phyloP scores from a whole-genome alignment of 345 rosid species.

The Salix caprea region DNA sequence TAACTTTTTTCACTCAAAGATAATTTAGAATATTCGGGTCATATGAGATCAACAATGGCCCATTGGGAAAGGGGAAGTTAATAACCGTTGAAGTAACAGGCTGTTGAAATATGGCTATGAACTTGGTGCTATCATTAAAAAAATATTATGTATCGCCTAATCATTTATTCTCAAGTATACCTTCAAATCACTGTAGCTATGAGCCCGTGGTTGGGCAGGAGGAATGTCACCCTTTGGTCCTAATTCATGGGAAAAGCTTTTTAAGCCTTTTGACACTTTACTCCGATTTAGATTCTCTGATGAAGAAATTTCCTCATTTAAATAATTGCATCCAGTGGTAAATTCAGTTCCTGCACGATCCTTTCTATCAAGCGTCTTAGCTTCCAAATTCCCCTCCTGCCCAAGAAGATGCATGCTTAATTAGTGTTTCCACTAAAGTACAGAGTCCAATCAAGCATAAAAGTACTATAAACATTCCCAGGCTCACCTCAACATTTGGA shows the following conservation, averaged over 20 bases:
- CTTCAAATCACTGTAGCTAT: slow-evolving; percentile 67
- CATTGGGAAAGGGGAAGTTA: neutral
- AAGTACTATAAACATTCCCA: neutral
- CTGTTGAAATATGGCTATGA: neutral
- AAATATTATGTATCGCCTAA: neutral
- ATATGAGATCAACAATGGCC: neutral
- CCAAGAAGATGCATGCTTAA: slow-evolving; percentile 14
- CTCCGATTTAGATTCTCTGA: slow-evolving; percentile 21
- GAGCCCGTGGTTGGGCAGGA: slow-evolving; percentile 49
- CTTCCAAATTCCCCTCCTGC: slow-evolving; percentile 40
- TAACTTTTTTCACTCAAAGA: neutral
- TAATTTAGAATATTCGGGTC: neutral
- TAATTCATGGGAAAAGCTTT: slow-evolving; percentile 76
- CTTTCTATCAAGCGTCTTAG: slow-evolving; percentile 24
- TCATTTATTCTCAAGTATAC: slow-evolving; percentile 19
- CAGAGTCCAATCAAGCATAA: neutral
- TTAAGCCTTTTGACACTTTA: slow-evolving; percentile 47
- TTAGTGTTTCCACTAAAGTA: slow-evolving; percentile 1
- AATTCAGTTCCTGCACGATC: slow-evolving; percentile 30
- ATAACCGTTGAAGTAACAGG: neutral
- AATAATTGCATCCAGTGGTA: slow-evolving; percentile 13
- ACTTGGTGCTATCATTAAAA: neutral
- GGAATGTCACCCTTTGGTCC: slow-evolving; percentile 66
- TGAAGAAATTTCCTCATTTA: slow-evolving; percentile 26
- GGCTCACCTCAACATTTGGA: slow-evolving; percentile 43